These are phyloP conservation scores for Aspergillus pseudoviridinutans DNA, from an alignment of 2,329 filamentous ascomycete genomes.

Conservation along the genomic window DNA sequence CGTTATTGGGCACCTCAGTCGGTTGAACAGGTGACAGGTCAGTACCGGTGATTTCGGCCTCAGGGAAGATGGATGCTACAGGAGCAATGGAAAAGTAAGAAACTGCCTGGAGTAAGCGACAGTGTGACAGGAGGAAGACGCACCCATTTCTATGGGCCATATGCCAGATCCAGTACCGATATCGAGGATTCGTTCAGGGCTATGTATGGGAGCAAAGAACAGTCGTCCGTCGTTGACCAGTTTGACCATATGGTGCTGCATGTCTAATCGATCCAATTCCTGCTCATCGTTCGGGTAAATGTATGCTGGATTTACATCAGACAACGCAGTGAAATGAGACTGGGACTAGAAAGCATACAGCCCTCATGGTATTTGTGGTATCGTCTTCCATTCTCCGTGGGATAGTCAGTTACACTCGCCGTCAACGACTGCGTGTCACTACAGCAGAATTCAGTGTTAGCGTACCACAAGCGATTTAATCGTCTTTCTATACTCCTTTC, in stretches of 20 bases:
- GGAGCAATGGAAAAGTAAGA: conserved; percentile 18
- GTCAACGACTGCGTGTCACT: conserved; percentile 43
- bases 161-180: conserved; percentile 60
- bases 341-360: conserved; percentile 23
- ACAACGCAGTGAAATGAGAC: background rate
- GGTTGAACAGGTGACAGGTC: conserved; percentile 68
- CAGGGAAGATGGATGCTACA: conserved; percentile 48
- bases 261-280: conserved; percentile 54
- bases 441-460: conserved; percentile 5
- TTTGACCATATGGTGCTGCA: conserved; percentile 54
- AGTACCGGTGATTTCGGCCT: conserved; percentile 57
- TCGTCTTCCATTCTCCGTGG: conserved; percentile 39
- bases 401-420: conserved; percentile 42
- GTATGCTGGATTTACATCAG: conserved; percentile 28
- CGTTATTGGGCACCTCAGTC: conserved; percentile 63
- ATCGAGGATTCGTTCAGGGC: conserved; percentile 51
- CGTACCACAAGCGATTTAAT: background rate
- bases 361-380: conserved; percentile 46
- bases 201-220: conserved; percentile 44
- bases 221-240: conserved; percentile 44
- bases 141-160: conserved; percentile 66
- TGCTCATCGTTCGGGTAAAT: conserved; percentile 51
- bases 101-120: conserved; percentile 7
- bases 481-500: background rate
- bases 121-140: conserved; percentile 9